Base-by-base conservation (phyloP, 2,329 filamentous ascomycete species). In the Fusarium duplospermum region DNA sequence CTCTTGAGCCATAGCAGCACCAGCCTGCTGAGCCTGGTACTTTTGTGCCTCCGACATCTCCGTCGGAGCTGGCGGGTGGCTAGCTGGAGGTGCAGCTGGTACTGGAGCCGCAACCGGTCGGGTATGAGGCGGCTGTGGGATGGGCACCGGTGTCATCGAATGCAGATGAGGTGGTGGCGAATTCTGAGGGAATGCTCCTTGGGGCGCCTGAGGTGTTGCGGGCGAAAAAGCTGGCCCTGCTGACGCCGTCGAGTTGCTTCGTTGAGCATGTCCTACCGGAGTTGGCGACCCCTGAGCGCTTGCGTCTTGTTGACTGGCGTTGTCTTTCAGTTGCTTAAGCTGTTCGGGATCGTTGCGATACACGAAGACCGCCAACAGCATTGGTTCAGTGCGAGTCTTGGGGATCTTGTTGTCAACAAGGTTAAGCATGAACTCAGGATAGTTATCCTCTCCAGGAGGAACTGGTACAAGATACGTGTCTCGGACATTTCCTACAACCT, bases 401-500 rank as follows among this genome's bases (percentile, higher is more conserved):
- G 95, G 93, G 35, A 98, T 89, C 33, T 90, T 90, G 81, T 95
- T 95, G 76, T 96, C 93, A 72, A 94, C 92, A n/a, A 98, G 88
- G 78, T 97, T 93, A 70, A 94, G 90, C 82, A 98, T 91, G 77
- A 98, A 98, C 71, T 95, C 93, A 0, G 96, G 96, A 50, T 96
- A 89, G 59, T 89, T 89, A 36, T 86, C 87, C 29, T 90, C 87
- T 29, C 94, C 94, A 6, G 91, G 88, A 35, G 94, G 90, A 6
- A 98, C 90, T 0, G 96, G 96, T 11, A 98, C 92, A 35, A 98
- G 89, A 81, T 98, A 98, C 2, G 95, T 94, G 80, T 98, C 96
- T 69, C 95, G 92, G 58, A 98, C 93, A 69, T 94, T 92, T 22
- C 91, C 89, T 33, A 91, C 84, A 1, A 89, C 89, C 81, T 93